A percentile compares a stretch with the other conserved stretches of the same genome.
Conservation (phyloP, 1,284 basidiomycete species). For the Ceratobasidium sp. region DNA sequence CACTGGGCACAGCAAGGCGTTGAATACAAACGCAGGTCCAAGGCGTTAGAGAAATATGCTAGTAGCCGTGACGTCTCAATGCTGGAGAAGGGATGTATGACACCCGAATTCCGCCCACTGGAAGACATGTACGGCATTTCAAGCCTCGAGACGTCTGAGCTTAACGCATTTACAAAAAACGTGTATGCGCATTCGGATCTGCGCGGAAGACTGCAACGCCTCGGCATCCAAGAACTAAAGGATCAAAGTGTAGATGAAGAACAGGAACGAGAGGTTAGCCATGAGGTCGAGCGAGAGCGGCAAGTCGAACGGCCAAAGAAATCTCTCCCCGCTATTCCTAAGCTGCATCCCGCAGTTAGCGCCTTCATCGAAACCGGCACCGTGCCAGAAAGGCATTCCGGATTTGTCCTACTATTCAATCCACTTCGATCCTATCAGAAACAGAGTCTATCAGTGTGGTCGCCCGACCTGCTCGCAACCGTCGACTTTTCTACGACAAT, state of each 20-base stretch:
- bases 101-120: slow-evolving; percentile 57
- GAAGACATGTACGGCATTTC: slow-evolving; percentile 55
- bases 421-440: not conserved
- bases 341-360: slow-evolving; percentile 7
- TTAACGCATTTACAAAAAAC: slow-evolving; percentile 63
- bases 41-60: slow-evolving; percentile 41
- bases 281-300: slow-evolving; percentile 39
- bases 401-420: slow-evolving; percentile 3
- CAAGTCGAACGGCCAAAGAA: slow-evolving; percentile 35
- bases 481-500: slow-evolving; percentile 52
- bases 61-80: not conserved
- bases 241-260: slow-evolving; percentile 57
- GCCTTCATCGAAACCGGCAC: not conserved
- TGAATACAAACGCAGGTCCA: slow-evolving; percentile 55
- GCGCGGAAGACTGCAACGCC: slow-evolving; percentile 49
- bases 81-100: slow-evolving; percentile 55
- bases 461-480: not conserved
- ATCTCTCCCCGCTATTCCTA: not conserved
- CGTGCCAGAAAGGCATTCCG: not conserved
- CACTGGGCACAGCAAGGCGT: slow-evolving; percentile 58
- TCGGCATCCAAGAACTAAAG: slow-evolving; percentile 51
- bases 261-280: slow-evolving; percentile 60
- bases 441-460: not conserved
- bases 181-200: slow-evolving; percentile 62
- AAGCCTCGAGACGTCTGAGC: too few species aligned